Percentiles rank a stretch among this genome's conserved stretches.
Conservation (phyloP, 805 yeast species). For the Pichia scutulata region DNA sequence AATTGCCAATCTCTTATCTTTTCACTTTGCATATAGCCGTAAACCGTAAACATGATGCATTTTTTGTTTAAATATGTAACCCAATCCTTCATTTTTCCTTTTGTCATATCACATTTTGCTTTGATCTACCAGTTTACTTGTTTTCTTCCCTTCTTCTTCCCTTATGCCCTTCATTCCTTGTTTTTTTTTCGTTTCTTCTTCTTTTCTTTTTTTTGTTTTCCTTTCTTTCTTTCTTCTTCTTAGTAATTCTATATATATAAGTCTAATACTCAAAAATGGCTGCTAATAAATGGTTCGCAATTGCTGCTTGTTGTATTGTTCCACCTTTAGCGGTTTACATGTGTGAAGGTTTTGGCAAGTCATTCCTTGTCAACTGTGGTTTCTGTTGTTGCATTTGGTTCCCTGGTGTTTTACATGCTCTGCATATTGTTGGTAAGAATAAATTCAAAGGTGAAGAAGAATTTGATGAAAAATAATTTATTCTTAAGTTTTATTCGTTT, state of each 20-base stretch:
- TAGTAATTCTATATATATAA: too few species aligned
- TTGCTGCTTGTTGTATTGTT: constrained; percentile 38
- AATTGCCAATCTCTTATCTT: neutral
- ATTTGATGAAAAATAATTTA: neutral
- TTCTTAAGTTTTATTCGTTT: neutral
- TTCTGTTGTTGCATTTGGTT: constrained; percentile 58
- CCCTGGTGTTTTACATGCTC: constrained; percentile 74
- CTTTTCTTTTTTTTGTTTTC: neutral
- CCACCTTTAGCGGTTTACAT: constrained; percentile 73
- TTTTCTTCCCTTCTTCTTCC: too few species aligned
- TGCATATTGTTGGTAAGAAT: constrained; percentile 41
- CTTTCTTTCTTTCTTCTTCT: neutral
- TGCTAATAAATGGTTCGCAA: constrained; percentile 5
- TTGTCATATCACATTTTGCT: too few species aligned
- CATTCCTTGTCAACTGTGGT: constrained; percentile 53
- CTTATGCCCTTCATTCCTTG: neutral
- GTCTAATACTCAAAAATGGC: neutral
- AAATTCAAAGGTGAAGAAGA: constrained; percentile 1
- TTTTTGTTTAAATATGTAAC: neutral
- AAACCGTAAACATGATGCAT: neutral
- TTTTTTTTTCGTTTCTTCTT: neutral
- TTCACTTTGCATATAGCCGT: too few species aligned
- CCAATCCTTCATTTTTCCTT: neutral
- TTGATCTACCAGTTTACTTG: too few species aligned
- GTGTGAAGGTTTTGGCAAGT: constrained; percentile 49